These are phyloP conservation scores for Guyanaporus albipodus DNA, from an alignment of 768 basidiomycete genomes.

Conservation along the genomic window DNA sequence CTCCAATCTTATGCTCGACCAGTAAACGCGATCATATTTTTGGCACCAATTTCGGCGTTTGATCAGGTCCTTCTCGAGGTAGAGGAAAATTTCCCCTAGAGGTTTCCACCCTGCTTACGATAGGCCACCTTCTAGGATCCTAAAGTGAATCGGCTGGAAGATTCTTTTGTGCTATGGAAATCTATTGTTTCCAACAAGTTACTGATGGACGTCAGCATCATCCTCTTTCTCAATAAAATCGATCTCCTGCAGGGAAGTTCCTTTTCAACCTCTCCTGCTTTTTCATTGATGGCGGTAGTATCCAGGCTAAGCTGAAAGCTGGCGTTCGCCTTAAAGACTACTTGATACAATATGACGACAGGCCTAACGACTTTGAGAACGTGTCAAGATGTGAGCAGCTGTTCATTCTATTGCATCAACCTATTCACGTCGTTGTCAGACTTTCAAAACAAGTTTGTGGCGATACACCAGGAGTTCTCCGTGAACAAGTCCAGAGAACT, in stretches of 20 bases:
- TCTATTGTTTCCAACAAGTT: slow-evolving; percentile 68
- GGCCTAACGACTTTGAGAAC: slow-evolving; percentile 75
- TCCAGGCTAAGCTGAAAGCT: slow-evolving; percentile 67
- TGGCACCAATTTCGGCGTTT: slow-evolving; percentile 84
- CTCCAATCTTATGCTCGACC: slow-evolving; percentile 6
- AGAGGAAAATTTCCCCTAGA: slow-evolving; percentile 8
- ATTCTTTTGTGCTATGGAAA: slow-evolving; percentile 75
- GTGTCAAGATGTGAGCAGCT: slow-evolving; percentile 63
- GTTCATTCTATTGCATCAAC: not conserved
- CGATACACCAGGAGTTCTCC: slow-evolving; percentile 61
- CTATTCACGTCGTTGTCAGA: slow-evolving; percentile 39
- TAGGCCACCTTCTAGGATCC: slow-evolving; percentile 48
- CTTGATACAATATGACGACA: slow-evolving; percentile 67
- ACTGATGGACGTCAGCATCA: slow-evolving; percentile 68
- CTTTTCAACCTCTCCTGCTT: not conserved
- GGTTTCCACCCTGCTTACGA: slow-evolving; percentile 3
- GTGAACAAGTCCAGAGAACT: slow-evolving; percentile 71
- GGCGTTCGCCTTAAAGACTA: slow-evolving; percentile 70
- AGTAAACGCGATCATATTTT: slow-evolving; percentile 88
- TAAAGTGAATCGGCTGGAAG: slow-evolving; percentile 72
- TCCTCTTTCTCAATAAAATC: slow-evolving; percentile 80
- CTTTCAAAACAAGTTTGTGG: slow-evolving; percentile 69
- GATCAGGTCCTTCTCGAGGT: slow-evolving; percentile 82
- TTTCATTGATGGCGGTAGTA: not conserved
- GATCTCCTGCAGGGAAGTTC: slow-evolving; percentile 63